Evolutionary conservation across 2,329 filamentous ascomycete species (phyloP), one percentile per base, ranked within the genome.

Genomic region (Purpureocillium takamizusanense): DNA sequence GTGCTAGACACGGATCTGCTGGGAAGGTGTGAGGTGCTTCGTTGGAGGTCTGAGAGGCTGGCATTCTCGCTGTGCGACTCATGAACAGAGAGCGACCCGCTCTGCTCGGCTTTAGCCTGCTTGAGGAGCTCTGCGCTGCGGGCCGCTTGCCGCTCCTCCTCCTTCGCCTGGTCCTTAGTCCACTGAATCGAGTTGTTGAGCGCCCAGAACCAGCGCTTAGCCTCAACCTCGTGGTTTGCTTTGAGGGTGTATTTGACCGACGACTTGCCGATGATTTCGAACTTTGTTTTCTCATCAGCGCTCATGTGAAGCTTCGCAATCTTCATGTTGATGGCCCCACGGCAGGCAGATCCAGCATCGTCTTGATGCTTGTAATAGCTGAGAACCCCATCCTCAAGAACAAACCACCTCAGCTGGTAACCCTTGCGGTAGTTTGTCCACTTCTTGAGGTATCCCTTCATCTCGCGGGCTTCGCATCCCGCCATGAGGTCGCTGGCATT

Each of bases 361-460:
- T 98, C 92, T 64, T 98, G 92, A 59, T 97, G 87, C 65, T 98
- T 98, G 69, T 97, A 98, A 66, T 98, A 98, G 62, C 92, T 97
- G 48, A 98, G 63, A 11, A 98, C 90, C 11, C 92, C 92, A 56
- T 98, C 92, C 57, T 98, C 92, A 8, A 98, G 76, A 12, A 97
- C 92, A 56, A 98, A 98, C 89, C 90, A 98, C 43, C 92, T 76
- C 46, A 98, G 62, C 65, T 98, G 95, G 66, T 95, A 98, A 8
- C 92, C 92, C 56, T 86, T 89, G 16, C 90, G 89, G 59, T 98
- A 98, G 59, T 98, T 98, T 35, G 92, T 98, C 92, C 92, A 98
- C 61, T 98, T 98, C 66, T 95, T 97, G 40, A 98, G 70, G 59
- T 97, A 98, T 7, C 92, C 92, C 66, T 94, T 95, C 86, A 98